Percentiles rank a stretch among this genome's conserved stretches.
phyloP scores from a whole-genome alignment of 2,329 filamentous ascomycete genomes.

The Paraphoma sp. region DNA sequence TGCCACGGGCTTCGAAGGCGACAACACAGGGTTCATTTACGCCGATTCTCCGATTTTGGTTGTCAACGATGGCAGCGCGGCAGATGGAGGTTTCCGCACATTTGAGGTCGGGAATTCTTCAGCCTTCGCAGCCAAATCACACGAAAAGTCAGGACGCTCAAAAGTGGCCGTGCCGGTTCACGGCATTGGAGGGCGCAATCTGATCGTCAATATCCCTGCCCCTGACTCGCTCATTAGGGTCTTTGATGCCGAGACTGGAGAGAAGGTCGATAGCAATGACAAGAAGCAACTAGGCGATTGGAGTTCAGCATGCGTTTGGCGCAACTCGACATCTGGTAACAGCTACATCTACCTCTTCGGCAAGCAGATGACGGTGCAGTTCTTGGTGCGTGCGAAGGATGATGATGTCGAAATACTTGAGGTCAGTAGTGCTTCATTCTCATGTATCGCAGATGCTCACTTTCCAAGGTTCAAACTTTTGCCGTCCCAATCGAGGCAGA shows the following conservation, averaged over 20 bases:
- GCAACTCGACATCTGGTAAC: slow-evolving; percentile 30
- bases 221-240: slow-evolving; percentile 35
- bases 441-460: slow-evolving; percentile 1
- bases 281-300: slow-evolving; percentile 38
- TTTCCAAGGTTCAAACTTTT: slow-evolving; percentile 34
- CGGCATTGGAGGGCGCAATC: slow-evolving; percentile 27
- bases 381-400: slow-evolving; percentile 20
- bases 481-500: slow-evolving; percentile 36
- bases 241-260: slow-evolving; percentile 27
- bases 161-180: slow-evolving; percentile 35
- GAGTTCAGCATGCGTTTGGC: slow-evolving; percentile 39
- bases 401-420: slow-evolving; percentile 31
- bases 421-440: slow-evolving; percentile 11
- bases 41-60: slow-evolving; percentile 24
- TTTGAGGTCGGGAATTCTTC: slow-evolving; percentile 18
- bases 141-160: slow-evolving; percentile 34
- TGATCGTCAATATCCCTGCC: slow-evolving; percentile 37
- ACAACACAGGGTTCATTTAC: slow-evolving; percentile 38
- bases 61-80: slow-evolving; percentile 37
- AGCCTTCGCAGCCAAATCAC: slow-evolving; percentile 16
- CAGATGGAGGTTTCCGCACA: slow-evolving; percentile 33
- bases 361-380: slow-evolving; percentile 38
- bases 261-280: slow-evolving; percentile 21
- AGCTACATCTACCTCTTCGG: slow-evolving; percentile 40
- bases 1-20: slow-evolving; percentile 33